These are phyloP conservation scores for Fraxinus americana DNA, from an alignment of 257 asterid species.

Conservation along the genomic window DNA sequence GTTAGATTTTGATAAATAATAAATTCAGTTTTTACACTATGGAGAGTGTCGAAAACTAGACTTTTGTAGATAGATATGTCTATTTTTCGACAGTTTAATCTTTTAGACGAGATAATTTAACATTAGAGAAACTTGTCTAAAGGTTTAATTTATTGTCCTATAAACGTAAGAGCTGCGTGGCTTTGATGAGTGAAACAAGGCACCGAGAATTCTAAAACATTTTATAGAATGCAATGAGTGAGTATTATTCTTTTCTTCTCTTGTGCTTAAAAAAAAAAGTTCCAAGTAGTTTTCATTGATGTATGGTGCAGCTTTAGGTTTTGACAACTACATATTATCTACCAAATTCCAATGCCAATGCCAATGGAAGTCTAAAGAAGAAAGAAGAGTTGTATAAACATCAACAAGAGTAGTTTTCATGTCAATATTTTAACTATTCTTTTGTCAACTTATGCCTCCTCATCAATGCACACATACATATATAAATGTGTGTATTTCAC, in stretches of 20 bases:
- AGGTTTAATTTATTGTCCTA: background rate
- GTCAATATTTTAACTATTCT: background rate
- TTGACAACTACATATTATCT: conserved; percentile 15
- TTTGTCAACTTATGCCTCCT: conserved; percentile 21
- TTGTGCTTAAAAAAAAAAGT: background rate
- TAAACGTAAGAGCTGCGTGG: background rate
- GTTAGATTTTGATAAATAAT: background rate
- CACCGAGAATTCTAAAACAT: background rate
- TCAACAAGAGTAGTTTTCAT: background rate
- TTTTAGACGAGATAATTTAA: too few relatives aligned
- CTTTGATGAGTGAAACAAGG: background rate
- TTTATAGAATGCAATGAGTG: background rate
- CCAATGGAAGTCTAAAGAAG: conserved; percentile 4
- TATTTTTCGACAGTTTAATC: background rate
- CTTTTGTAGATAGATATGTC: background rate
- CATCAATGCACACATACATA: background rate
- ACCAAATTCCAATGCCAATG: background rate
- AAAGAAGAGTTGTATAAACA: background rate
- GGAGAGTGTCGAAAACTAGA: background rate
- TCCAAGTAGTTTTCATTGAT: conserved; percentile 7
- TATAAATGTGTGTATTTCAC: background rate
- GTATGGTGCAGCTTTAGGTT: conserved; percentile 7
- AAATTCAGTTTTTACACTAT: background rate
- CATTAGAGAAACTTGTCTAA: too few relatives aligned
- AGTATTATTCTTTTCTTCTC: conserved; percentile 22